Percentiles rank a stretch among this genome's conserved stretches.
Evolutionary conservation across 75 land plant species (phyloP).

Genomic region (Sequoia sempervirens): DNA sequence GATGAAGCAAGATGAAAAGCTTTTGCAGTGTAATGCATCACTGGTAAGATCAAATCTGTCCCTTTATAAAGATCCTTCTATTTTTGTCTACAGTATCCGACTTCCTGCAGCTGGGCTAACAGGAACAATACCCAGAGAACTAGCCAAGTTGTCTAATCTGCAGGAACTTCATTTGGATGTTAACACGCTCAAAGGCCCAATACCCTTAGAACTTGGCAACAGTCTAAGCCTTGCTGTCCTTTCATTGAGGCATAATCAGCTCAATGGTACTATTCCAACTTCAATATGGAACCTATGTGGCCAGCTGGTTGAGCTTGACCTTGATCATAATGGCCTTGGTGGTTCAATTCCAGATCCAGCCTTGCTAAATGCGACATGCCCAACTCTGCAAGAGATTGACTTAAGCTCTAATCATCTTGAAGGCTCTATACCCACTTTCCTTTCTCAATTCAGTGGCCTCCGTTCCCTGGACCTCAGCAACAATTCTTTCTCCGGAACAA

Average conservation of each 20-base stretch:
- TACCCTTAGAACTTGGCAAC: conserved; percentile 74
- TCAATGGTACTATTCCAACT: conserved; percentile 57
- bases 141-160: conserved; percentile 50
- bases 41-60: conserved; percentile 35
- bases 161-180: conserved; percentile 43
- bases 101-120: conserved; percentile 62
- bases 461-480: conserved; percentile 49
- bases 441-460: conserved; percentile 34
- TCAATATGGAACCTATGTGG: conserved; percentile 78
- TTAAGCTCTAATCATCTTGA: conserved; percentile 45
- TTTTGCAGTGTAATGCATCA: conserved; percentile 35
- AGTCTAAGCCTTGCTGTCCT: conserved; percentile 41
- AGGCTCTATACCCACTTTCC: conserved; percentile 58
- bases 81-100: conserved; percentile 42
- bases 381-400: conserved; percentile 35
- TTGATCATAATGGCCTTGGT: conserved; percentile 43
- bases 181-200: conserved; percentile 53
- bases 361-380: conserved; percentile 37
- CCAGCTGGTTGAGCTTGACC: conserved; percentile 41
- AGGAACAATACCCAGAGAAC: conserved; percentile 52
- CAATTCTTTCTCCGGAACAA: conserved; percentile 52
- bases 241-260: conserved; percentile 41
- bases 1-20: conserved; percentile 32
- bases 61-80: conserved; percentile 43
- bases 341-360: conserved; percentile 63